Evolutionary conservation across 495 filamentous ascomycete genomes (phyloP), one percentile per base, ranked within the genome.

Genomic region (Evansstolkia leycettana): DNA sequence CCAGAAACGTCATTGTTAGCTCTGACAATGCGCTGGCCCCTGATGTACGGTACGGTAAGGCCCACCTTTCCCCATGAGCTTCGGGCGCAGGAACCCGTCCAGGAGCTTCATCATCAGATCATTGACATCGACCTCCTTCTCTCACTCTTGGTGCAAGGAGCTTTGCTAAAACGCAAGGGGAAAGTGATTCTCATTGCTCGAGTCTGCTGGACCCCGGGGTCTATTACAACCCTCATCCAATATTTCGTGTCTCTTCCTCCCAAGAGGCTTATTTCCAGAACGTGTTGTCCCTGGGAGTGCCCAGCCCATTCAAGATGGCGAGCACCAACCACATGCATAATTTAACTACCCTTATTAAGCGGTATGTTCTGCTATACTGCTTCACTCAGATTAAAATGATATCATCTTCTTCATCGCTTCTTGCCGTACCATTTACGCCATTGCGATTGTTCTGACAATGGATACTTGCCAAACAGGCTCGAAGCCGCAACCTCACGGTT

Each of bases 401-500:
- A n/a, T 29, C 27, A 29, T n/a, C 13, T n/a, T 29, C 27, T 6
- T 29, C 3, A n/a, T 29, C 27, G 5, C 13, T 29, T 26, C 15
- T 36, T 18, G n/a, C 11, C 24, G 9, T 35, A 19, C 11, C 24
- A 17, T 28, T 13, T 29, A 25, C 3, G n/a, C 13, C 30, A 17
- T 33, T 33, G 13, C 30, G n/a, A 7, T 33, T n/a, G 32, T 14
- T 30, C 60, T 64, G 54, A 62, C 43, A 5, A 39, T 40, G 36
- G 30, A 39, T 31, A 40, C 29, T 28, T 24, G 23, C 30, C 14
- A 10, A 33, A 50, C 57, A 99, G 90, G 65, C 82, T 99, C 43
- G 90, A 99, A 71, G 90, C 90, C 52, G 90, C 90, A 27, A 96
- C 90, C 43, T 88, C 86, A 44, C 78, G 92, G 41, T 72, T 99